Evolutionary conservation across 768 basidiomycete species (phyloP), one percentile per base, ranked within the genome.

Genomic region (Exsudoporus frostii): DNA sequence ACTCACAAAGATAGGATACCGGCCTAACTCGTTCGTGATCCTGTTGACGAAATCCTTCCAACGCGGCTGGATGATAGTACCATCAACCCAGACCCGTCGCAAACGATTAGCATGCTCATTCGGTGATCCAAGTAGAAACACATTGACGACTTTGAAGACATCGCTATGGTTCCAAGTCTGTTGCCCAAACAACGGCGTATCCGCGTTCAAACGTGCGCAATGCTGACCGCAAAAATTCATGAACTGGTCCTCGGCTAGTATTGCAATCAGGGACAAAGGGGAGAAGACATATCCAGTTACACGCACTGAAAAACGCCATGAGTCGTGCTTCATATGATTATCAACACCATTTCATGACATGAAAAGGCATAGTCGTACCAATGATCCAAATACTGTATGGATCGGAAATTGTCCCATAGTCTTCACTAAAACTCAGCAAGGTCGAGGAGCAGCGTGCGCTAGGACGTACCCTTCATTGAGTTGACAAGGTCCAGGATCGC

Each of bases 401-500:
- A 48, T 60, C 38, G 2, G 29, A 34, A 29, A 60, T 60, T 9
- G 25, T 42, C 8, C 34, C 24, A 2, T 48, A n/a, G 3, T 42
- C 59, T 56, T 37, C 9, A 1, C 14, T 4, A 13, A 45, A 37
- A 14, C n/a, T 56, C 17, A 51, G 50, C 19, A 22, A 7, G 19
- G 5, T 7, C 4, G 6, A 41, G 22, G 45, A 37, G 8, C 13
- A 15, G 27, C 6, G 22, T 1, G 39, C 13, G 17, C 25, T 3
- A 20, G 5, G 24, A 14, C 4, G 7, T 30, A 57, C 58, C 55
- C 22, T 48, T 51, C 15, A 60, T 30, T 6, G 59, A 60, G 19
- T 59, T 54, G 33, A 60, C 33, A 5, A 62, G 48, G 14, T 58
- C 56, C 8, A 53, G 5, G 5, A 62, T 58, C 9, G 59, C 45